Evolutionary conservation across 768 basidiomycete species (phyloP).

Genomic region (Suillus paluster): DNA sequence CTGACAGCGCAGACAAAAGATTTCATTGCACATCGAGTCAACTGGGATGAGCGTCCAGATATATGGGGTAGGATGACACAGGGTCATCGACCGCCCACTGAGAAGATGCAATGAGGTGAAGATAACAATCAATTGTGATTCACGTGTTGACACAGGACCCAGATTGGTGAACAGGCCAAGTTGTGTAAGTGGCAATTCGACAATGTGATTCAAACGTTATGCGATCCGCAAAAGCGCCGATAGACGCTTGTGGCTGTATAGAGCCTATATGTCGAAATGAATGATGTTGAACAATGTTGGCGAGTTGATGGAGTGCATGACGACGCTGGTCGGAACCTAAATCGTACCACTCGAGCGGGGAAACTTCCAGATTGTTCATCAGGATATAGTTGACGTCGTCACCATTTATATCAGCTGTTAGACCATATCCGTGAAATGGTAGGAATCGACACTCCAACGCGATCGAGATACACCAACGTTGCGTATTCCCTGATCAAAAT

Average conservation of each 20-base stretch:
- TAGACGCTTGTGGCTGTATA: background rate
- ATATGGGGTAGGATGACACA: conserved; percentile 9
- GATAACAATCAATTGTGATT: conserved; percentile 4
- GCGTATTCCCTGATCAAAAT: background rate
- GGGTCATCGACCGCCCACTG: background rate
- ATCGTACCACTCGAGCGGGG: background rate
- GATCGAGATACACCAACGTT: background rate
- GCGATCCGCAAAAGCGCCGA: too few relatives aligned
- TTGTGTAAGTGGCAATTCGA: background rate
- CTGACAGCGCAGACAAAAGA: conserved; percentile 25
- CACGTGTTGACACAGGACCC: conserved; percentile 1
- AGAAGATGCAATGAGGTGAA: background rate
- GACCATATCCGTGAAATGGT: background rate
- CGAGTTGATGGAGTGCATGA: background rate
- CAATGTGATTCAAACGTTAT: too few relatives aligned
- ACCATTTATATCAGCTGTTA: background rate
- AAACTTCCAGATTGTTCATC: background rate
- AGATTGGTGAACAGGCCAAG: background rate
- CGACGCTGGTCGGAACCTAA: background rate
- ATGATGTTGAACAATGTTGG: background rate
- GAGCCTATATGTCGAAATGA: background rate
- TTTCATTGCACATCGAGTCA: background rate
- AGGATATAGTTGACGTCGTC: background rate
- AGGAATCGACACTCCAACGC: background rate
- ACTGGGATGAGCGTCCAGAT: conserved; percentile 4